Conservation (phyloP, 768 basidiomycete genomes). For the Tylopilus rubrobrunneus region DNA sequence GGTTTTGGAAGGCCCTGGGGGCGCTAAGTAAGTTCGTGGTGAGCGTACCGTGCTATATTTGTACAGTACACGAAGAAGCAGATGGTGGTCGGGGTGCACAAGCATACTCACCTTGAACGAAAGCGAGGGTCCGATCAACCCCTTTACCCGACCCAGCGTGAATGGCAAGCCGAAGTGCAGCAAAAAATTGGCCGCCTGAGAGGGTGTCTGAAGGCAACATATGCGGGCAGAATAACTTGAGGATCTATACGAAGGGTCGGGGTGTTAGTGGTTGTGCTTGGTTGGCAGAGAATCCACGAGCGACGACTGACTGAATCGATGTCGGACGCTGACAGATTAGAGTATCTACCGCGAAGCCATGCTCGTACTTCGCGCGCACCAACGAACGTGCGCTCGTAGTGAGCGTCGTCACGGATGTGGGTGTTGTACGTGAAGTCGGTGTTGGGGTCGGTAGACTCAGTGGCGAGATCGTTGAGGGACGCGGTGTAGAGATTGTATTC, state of each 20-base stretch:
- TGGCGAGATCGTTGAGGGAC: slow-evolving; percentile 51
- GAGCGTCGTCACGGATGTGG: slow-evolving; percentile 37
- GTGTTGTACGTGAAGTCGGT: neutral
- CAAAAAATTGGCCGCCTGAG: slow-evolving; percentile 73
- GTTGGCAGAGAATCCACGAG: neutral
- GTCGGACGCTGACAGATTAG: slow-evolving; percentile 43
- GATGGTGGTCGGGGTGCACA: neutral
- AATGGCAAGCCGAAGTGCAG: slow-evolving; percentile 60
- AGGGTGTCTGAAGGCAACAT: slow-evolving; percentile 51
- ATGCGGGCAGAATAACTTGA: slow-evolving; percentile 59
- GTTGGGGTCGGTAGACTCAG: slow-evolving; percentile 29
- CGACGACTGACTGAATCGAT: slow-evolving; percentile 54
- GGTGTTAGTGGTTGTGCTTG: neutral
- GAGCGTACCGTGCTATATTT: neutral
- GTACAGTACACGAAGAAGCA: neutral
- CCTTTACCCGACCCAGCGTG: slow-evolving; percentile 61
- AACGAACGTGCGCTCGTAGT: slow-evolving; percentile 52
- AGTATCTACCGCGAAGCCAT: slow-evolving; percentile 72
- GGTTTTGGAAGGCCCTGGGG: slow-evolving; percentile 7
- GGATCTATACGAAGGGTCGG: slow-evolving; percentile 42
- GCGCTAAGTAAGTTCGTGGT: slow-evolving; percentile 17
- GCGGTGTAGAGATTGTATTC: slow-evolving; percentile 69
- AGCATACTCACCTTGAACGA: slow-evolving; percentile 60
- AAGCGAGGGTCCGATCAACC: slow-evolving; percentile 63
- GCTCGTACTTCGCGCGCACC: slow-evolving; percentile 66